phyloP scores from a whole-genome alignment of 1,284 basidiomycete species.

The Leccinum variabile region DNA sequence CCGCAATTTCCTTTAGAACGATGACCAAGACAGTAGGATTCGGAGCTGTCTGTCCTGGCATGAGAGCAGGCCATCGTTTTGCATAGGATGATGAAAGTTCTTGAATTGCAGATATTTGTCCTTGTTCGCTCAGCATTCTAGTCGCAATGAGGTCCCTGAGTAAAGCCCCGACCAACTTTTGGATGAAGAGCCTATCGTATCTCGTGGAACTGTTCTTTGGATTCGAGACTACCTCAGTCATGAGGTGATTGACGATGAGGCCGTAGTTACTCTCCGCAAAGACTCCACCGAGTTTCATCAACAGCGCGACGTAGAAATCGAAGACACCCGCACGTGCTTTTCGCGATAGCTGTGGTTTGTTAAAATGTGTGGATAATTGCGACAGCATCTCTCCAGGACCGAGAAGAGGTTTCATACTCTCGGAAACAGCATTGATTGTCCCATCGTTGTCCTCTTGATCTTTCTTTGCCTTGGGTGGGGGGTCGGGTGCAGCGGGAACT shows the following conservation, averaged over 20 bases:
- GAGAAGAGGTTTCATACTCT: slow-evolving; percentile 72
- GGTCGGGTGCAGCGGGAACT: slow-evolving; percentile 46
- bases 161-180: slow-evolving; percentile 75
- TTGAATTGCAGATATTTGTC: slow-evolving; percentile 88
- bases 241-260: slow-evolving; percentile 78
- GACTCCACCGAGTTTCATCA: slow-evolving; percentile 70
- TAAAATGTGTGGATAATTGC: slow-evolving; percentile 78
- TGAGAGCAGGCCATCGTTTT: slow-evolving; percentile 89
- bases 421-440: slow-evolving; percentile 48
- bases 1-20: slow-evolving; percentile 82
- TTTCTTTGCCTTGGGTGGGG: slow-evolving; percentile 65
- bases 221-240: slow-evolving; percentile 71
- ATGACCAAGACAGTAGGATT: slow-evolving; percentile 72
- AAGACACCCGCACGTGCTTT: slow-evolving; percentile 83
- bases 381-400: slow-evolving; percentile 80
- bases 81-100: slow-evolving; percentile 82
- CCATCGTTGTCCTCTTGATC: slow-evolving; percentile 57
- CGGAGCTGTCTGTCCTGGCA: slow-evolving; percentile 82
- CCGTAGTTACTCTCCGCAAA: slow-evolving; percentile 88
- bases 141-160: slow-evolving; percentile 86
- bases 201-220: slow-evolving; percentile 55
- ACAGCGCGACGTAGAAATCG: slow-evolving; percentile 83
- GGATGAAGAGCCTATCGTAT: slow-evolving; percentile 75
- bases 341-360: slow-evolving; percentile 66
- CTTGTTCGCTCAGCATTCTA: slow-evolving; percentile 88